Evolutionary conservation across 164 flowering plant genomes (phyloP).

Genomic region (Buxus sempervirens): DNA sequence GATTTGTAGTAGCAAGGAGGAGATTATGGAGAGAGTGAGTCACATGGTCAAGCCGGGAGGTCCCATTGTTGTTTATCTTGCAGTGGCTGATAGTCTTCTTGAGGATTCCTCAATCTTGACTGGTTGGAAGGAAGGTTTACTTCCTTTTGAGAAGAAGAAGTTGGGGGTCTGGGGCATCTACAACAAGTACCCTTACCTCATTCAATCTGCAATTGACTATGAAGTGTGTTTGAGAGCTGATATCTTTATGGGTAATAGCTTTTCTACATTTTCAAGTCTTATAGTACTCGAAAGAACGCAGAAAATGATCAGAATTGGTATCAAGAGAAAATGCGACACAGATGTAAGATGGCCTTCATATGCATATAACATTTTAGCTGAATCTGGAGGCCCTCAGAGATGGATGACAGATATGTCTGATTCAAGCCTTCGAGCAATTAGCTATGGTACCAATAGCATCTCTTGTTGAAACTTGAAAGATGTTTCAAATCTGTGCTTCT

Average conservation of each 20-base stretch:
- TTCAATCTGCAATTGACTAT: slow-evolving; percentile 92
- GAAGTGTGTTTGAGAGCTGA: slow-evolving; percentile 92
- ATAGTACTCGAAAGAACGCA: slow-evolving; percentile 86
- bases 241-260: slow-evolving; percentile 89
- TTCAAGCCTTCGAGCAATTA: slow-evolving; percentile 66
- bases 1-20: slow-evolving; percentile 85
- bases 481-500: not conserved
- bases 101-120: slow-evolving; percentile 56
- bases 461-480: slow-evolving; percentile 56
- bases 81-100: slow-evolving; percentile 84
- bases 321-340: slow-evolving; percentile 31
- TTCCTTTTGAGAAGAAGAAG: slow-evolving; percentile 80
- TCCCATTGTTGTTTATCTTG: slow-evolving; percentile 69
- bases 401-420: slow-evolving; percentile 87
- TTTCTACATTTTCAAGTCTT: slow-evolving; percentile 93
- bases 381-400: slow-evolving; percentile 53
- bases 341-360: slow-evolving; percentile 73
- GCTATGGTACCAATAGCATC: slow-evolving; percentile 75
- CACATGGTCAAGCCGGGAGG: slow-evolving; percentile 42
- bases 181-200: slow-evolving; percentile 71
- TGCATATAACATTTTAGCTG: slow-evolving; percentile 78
- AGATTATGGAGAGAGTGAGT: slow-evolving; percentile 71
- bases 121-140: slow-evolving; percentile 77
- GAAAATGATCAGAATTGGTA: slow-evolving; percentile 48
- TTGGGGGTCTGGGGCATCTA: slow-evolving; percentile 70